Evolutionary conservation across 805 yeast genomes (phyloP), one percentile per base, ranked within the genome.

Genomic region (Saturnispora halmiae): DNA sequence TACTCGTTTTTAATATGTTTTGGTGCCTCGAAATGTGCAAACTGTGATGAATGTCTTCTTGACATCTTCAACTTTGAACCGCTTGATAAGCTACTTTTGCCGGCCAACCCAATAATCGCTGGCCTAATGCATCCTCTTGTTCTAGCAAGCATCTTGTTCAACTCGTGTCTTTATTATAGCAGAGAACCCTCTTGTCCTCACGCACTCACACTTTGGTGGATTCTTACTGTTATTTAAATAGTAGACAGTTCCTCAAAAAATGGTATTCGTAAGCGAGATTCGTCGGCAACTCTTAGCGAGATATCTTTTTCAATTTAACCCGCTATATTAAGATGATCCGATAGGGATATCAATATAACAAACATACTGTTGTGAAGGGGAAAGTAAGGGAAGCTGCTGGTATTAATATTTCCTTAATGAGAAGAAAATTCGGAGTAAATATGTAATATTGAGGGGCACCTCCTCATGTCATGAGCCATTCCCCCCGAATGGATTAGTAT

Each of bases 1-100:
- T 79, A 72, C 58, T 82, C 90, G 53, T 83, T 83, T 14, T 59
- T 64, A 39, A 80, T 66, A 34, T 66, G 66, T n/a, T 69, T 65
- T 16, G 88, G 87, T 3, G 75, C 64, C 42, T 70, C 69, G 40
- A 72, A 63, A 45, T 60, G 66, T 6, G 82, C 69, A 21, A 82
- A 60, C 53, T 80, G 86, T 4, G 77, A 68, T 38, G 19, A 31
- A 18, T 29, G 9, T 22, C 38, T 38, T 22, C 21, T 41, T 11
- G 15, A 25, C n/a, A 15, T 9, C 4, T 24, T 11, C 25, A 18
- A 11, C n/a, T 31, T 31, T 14, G 33, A 18, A 6, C 8, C 8
- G 15, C 16, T 16, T 10, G 5, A 4, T 4, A 4, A 4, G 34
- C 14, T 6, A 5, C 8, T 19, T 31, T 31, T 18, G 34, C n/a